Conservation (phyloP, 2,329 filamentous ascomycete genomes). For the Hirsutella rhossiliensis region DNA sequence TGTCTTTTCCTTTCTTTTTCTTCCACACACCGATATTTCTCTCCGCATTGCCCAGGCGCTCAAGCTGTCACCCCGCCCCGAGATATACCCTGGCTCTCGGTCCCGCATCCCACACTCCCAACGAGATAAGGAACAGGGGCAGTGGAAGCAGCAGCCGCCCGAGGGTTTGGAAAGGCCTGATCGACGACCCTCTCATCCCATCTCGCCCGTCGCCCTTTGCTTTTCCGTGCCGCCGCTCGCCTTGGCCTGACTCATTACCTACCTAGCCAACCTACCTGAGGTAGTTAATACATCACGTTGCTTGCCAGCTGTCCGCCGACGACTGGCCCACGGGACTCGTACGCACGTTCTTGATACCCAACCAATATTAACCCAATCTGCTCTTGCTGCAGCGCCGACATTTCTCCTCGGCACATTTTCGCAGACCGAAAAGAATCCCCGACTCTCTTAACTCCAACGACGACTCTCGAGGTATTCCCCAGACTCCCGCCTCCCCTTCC, state of each 20-base stretch:
- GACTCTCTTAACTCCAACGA: too few species aligned
- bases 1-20: too few species aligned
- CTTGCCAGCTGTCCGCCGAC: conserved; percentile 1
- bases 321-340: background rate
- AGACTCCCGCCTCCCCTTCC: too few species aligned
- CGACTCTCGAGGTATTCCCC: background rate
- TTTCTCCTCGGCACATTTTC: background rate
- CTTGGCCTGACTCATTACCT: background rate
- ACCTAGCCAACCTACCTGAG: background rate
- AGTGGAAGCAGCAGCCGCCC: too few species aligned
- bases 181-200: background rate
- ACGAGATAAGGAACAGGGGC: too few species aligned
- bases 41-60: too few species aligned
- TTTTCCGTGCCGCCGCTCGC: background rate
- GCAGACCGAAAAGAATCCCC: too few species aligned
- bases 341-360: conserved; percentile 8
- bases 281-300: conserved; percentile 1
- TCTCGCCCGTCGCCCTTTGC: background rate
- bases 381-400: background rate
- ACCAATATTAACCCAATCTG: conserved; percentile 6
- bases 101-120: too few species aligned
- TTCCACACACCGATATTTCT: too few species aligned
- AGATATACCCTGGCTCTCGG: too few species aligned
- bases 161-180: background rate
- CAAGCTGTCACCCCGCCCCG: too few species aligned